These are phyloP conservation scores for Cajanus cajan DNA, from an alignment of 306 rosid species.

Conservation along the genomic window DNA sequence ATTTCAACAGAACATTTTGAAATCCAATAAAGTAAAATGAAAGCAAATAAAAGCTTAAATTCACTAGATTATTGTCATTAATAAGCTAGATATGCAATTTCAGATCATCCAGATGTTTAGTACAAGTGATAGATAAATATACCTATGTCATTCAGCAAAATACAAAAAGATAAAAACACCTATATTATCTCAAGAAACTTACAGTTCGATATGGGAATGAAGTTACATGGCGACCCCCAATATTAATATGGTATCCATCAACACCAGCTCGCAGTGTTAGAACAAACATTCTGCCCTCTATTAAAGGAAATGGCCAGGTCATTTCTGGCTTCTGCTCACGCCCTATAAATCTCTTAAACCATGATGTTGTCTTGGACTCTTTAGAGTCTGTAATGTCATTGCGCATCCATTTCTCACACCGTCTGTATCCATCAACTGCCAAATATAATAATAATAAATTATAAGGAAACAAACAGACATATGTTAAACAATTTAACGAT, in stretches of 20 bases:
- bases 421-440: slow-evolving; percentile 77
- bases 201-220: slow-evolving; percentile 86
- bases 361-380: slow-evolving; percentile 84
- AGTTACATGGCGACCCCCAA: slow-evolving; percentile 89
- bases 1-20: not conserved
- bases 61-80: not conserved
- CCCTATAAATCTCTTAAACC: slow-evolving; percentile 91
- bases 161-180: no score
- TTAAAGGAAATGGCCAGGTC: slow-evolving; percentile 90
- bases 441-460: slow-evolving; percentile 27
- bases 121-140: slow-evolving; percentile 11
- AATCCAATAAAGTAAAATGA: slow-evolving; percentile 8
- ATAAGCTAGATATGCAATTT: slow-evolving; percentile 26
- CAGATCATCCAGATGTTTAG: not conserved
- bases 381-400: slow-evolving; percentile 61
- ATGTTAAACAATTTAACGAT: not conserved
- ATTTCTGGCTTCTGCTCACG: slow-evolving; percentile 95
- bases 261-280: slow-evolving; percentile 84
- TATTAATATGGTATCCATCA: slow-evolving; percentile 82
- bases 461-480: not conserved
- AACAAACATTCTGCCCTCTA: slow-evolving; percentile 86
- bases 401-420: slow-evolving; percentile 91
- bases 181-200: slow-evolving; percentile 40
- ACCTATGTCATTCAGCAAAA: no score
- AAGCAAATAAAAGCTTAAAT: not conserved